phyloP scores from a whole-genome alignment of 352 stramenopile genomes.

The Pythium brachiatum region DNA sequence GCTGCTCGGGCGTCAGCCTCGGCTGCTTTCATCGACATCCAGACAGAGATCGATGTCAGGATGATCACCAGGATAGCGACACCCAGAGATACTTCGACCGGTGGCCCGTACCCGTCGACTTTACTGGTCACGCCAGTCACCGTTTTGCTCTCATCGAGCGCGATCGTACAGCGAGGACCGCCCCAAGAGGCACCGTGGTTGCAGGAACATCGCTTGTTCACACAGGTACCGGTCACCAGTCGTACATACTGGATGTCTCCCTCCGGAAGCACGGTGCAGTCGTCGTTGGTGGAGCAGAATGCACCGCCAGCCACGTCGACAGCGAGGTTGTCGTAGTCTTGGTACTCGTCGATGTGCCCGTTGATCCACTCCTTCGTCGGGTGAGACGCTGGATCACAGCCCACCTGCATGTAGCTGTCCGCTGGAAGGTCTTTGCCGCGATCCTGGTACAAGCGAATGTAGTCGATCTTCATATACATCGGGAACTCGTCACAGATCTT shows the following conservation, averaged over 20 bases:
- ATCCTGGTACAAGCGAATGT: slow-evolving; percentile 32
- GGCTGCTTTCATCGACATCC: too few species aligned
- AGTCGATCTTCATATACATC: slow-evolving; percentile 44
- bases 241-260: not conserved
- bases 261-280: slow-evolving; percentile 46
- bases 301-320: slow-evolving; percentile 44
- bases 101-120: not conserved
- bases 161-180: not conserved
- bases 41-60: not conserved
- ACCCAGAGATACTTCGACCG: not conserved
- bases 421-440: slow-evolving; percentile 16
- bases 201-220: not conserved
- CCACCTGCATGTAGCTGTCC: slow-evolving; percentile 53
- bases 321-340: slow-evolving; percentile 49
- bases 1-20: too few species aligned
- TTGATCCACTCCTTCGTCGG: slow-evolving; percentile 45
- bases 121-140: not conserved
- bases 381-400: slow-evolving; percentile 40
- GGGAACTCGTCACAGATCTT: slow-evolving; percentile 42
- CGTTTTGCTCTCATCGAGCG: not conserved
- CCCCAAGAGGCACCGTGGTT: not conserved
- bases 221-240: not conserved
- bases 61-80: not conserved
- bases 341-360: slow-evolving; percentile 56
- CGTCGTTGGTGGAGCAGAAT: slow-evolving; percentile 47